Evolutionary conservation across 208 protist genomes (phyloP).

Genomic region (Leishmania arabica): DNA sequence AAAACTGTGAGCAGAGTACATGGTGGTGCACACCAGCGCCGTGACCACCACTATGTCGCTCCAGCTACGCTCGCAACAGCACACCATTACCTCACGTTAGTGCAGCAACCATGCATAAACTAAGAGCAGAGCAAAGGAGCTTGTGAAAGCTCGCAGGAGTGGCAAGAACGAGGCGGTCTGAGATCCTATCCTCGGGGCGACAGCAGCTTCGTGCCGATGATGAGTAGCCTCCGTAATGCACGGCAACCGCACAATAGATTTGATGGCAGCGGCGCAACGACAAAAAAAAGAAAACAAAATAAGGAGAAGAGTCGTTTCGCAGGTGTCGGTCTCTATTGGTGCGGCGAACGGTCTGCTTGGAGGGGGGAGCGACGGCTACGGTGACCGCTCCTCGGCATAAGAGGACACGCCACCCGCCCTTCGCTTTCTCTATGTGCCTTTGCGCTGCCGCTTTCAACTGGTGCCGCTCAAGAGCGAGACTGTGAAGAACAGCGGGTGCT

Average conservation of each 20-base stretch:
- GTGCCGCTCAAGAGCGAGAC: neutral
- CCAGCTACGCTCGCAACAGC: constrained; percentile 41
- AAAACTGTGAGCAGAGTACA: constrained; percentile 74
- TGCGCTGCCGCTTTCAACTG: no score
- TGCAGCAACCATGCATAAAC: neutral
- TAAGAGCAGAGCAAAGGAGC: neutral
- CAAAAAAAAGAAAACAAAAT: neutral
- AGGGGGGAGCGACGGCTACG: neutral
- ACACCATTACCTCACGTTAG: constrained; percentile 17
- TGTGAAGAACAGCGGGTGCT: neutral
- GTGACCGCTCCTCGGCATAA: no score
- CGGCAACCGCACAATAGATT: neutral
- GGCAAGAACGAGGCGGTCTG: neutral
- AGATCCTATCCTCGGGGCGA: neutral
- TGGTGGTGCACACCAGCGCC: constrained; percentile 53
- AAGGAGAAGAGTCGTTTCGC: neutral
- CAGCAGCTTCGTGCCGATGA: neutral
- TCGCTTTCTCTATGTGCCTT: neutral
- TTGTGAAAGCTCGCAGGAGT: neutral
- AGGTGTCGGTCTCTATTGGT: neutral
- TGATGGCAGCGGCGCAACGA: neutral
- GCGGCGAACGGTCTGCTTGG: neutral
- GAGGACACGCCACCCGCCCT: neutral
- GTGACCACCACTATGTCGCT: constrained; percentile 63
- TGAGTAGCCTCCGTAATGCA: neutral